phyloP scores from a whole-genome alignment of 495 filamentous ascomycete species.

The Neurospora sp. region DNA sequence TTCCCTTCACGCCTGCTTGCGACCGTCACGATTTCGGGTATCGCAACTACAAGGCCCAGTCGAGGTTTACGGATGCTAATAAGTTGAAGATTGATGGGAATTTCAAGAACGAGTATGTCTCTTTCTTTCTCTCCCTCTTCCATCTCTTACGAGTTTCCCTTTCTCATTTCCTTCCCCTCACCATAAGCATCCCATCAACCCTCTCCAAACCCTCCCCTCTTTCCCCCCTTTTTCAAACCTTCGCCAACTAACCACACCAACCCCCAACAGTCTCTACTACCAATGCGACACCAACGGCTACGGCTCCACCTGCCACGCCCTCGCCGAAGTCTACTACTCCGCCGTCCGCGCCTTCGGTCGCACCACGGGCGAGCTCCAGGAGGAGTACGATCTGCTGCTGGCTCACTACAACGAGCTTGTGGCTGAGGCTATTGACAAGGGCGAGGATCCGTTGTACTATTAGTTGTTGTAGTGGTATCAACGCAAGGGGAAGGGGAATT shows the following conservation, averaged over 20 bases:
- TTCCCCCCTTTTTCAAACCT: too few species aligned
- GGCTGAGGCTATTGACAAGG: constrained; percentile 17
- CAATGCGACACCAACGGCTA: constrained; percentile 13
- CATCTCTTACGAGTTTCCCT: neutral
- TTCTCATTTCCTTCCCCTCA: constrained; percentile 13
- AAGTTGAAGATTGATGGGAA: constrained; percentile 31
- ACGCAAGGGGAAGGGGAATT: neutral
- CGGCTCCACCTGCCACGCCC: constrained; percentile 17
- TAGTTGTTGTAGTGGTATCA: neutral
- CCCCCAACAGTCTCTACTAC: constrained; percentile 18
- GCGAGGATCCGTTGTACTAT: constrained; percentile 5
- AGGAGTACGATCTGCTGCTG: constrained; percentile 23
- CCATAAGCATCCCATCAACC: too few species aligned
- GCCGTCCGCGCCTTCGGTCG: constrained; percentile 31
- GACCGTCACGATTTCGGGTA: constrained; percentile 43
- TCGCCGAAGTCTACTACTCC: constrained; percentile 36
- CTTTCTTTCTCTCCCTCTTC: neutral
- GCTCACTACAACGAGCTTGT: constrained; percentile 22
- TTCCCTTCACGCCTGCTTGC: constrained; percentile 33
- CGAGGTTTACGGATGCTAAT: constrained; percentile 25
- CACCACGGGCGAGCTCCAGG: constrained; percentile 17
- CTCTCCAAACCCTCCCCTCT: neutral
- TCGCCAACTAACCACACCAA: constrained; percentile 7
- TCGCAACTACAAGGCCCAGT: constrained; percentile 32
- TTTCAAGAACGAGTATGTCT: constrained; percentile 30